Evolutionary conservation across 2,329 filamentous ascomycete species (phyloP).

Genomic region (Neofusicoccum sp.): DNA sequence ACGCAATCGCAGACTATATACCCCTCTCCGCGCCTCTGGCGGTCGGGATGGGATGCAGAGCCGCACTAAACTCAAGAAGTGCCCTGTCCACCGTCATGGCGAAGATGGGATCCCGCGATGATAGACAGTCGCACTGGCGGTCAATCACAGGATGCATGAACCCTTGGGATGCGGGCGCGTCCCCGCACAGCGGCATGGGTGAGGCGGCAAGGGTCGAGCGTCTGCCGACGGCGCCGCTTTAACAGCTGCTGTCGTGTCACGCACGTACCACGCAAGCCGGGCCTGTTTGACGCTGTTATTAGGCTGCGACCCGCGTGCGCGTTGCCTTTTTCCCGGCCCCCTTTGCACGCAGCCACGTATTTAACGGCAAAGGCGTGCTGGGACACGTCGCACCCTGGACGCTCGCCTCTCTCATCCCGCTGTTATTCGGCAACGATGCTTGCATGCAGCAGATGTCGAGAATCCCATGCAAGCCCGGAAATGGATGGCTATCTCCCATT

Average conservation of each 20-base stretch:
- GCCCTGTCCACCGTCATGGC: not conserved
- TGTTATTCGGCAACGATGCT: not conserved
- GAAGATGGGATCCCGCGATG: not conserved
- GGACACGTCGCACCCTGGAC: not conserved
- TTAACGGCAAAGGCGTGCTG: not conserved
- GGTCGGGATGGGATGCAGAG: not conserved
- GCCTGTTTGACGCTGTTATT: no score
- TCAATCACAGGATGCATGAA: conserved; percentile 1
- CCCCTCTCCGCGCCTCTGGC: not conserved
- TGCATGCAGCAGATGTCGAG: not conserved
- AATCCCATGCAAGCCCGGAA: not conserved
- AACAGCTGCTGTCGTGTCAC: not conserved
- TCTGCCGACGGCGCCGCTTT: not conserved
- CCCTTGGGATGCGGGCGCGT: not conserved
- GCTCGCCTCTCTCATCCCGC: not conserved
- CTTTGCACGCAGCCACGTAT: not conserved
- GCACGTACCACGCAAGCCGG: no score
- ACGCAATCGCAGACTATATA: conserved; percentile 8
- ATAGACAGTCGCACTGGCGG: not conserved
- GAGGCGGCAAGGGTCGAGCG: not conserved
- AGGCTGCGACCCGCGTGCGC: no score
- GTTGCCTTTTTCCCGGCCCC: not conserved
- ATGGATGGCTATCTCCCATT: not conserved
- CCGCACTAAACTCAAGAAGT: conserved; percentile 2
- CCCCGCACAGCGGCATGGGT: not conserved